A percentile compares a stretch with the other conserved stretches of the same genome.
Evolutionary conservation across 2,329 filamentous ascomycete genomes (phyloP).

Genomic region (Cladophialophora bantiana): DNA sequence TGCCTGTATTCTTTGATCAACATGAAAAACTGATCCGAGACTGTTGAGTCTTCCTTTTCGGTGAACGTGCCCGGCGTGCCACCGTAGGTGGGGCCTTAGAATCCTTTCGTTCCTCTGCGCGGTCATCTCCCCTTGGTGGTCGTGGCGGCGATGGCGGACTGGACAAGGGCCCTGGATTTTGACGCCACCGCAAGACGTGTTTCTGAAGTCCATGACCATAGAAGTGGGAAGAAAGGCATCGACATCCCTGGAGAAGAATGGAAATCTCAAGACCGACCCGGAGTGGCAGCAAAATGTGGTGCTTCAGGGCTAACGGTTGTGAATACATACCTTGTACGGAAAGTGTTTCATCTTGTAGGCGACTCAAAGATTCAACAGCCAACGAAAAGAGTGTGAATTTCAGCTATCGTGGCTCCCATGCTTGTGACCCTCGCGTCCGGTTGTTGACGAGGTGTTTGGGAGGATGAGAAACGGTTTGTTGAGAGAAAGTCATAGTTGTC

Average conservation of each 20-base stretch:
- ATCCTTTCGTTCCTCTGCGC: neutral
- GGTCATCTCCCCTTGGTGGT: neutral
- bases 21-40: neutral
- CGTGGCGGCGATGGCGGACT: neutral
- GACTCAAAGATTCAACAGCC: too few relatives aligned
- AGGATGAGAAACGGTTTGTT: neutral
- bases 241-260: neutral
- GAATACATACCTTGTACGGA: too few relatives aligned
- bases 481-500: neutral
- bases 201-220: neutral
- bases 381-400: too few relatives aligned
- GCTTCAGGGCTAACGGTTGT: too few relatives aligned
- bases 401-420: too few relatives aligned
- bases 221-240: neutral
- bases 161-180: neutral
- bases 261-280: too few relatives aligned
- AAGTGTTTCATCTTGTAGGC: too few relatives aligned
- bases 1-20: neutral
- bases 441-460: neutral
- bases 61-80: neutral
- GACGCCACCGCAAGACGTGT: neutral
- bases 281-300: too few relatives aligned
- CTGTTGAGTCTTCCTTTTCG: neutral
- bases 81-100: neutral
- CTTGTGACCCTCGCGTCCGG: too few relatives aligned